Conservation (phyloP, 2,329 filamentous ascomycete species). For the Chrysoporthe austroafricana region DNA sequence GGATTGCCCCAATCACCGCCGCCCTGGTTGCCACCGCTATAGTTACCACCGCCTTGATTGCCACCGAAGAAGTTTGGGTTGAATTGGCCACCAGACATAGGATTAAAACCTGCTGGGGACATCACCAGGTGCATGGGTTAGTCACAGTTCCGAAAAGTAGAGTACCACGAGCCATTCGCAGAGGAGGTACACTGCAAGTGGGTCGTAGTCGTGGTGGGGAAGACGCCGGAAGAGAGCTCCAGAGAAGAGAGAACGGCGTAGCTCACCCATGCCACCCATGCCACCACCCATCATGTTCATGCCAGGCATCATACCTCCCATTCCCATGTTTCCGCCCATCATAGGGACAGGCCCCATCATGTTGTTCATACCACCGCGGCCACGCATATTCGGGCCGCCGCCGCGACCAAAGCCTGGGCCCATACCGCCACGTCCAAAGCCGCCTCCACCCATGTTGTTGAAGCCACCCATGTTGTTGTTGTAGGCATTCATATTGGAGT, state of each 20-base stretch:
- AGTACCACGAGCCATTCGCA: not conserved
- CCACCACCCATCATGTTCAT: constrained; percentile 52
- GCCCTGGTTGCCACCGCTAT: constrained; percentile 65
- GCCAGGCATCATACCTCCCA: constrained; percentile 47
- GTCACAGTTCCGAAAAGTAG: constrained; percentile 15
- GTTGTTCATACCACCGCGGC: constrained; percentile 58
- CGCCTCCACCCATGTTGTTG: constrained; percentile 53
- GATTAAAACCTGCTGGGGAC: constrained; percentile 63
- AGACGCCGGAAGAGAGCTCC: not conserved
- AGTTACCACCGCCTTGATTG: constrained; percentile 57
- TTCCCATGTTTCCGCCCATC: constrained; percentile 42
- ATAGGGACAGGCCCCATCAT: constrained; percentile 54
- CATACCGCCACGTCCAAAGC: constrained; percentile 50
- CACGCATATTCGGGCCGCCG: constrained; percentile 49
- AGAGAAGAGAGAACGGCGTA: constrained; percentile 22
- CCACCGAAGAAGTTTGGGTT: constrained; percentile 73
- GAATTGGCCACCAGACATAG: constrained; percentile 67
- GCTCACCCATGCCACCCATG: constrained; percentile 59
- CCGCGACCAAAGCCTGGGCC: constrained; percentile 59
- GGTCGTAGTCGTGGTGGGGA: too few species aligned
- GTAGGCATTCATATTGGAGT: constrained; percentile 38
- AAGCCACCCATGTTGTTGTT: constrained; percentile 53
- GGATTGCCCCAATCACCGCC: constrained; percentile 74
- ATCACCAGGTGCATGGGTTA: constrained; percentile 29
- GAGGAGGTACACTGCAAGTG: not conserved